Evolutionary conservation across 768 basidiomycete species (phyloP).

Genomic region (Mycena epipterygia): DNA sequence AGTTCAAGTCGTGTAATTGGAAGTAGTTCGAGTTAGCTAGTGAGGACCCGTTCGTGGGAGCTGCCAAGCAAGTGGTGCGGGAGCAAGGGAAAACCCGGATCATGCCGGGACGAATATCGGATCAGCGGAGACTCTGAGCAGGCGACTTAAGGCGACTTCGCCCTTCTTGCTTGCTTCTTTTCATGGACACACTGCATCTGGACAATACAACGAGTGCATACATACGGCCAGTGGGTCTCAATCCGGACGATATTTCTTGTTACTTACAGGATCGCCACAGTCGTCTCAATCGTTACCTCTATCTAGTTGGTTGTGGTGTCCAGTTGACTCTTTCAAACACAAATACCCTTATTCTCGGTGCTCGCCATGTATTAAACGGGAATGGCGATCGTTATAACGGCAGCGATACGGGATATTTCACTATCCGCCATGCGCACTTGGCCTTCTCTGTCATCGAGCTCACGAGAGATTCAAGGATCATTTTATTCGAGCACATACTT

Average conservation of each 20-base stretch:
- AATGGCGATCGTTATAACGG: background rate
- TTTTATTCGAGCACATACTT: background rate
- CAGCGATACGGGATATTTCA: background rate
- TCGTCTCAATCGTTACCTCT: background rate
- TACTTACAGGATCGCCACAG: background rate
- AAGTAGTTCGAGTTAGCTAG: too few species aligned
- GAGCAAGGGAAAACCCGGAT: too few species aligned
- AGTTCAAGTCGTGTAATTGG: too few species aligned
- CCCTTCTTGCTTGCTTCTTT: too few species aligned
- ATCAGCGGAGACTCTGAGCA: too few species aligned
- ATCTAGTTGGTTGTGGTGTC: background rate
- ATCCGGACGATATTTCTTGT: background rate
- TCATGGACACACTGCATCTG: background rate
- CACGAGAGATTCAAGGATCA: background rate
- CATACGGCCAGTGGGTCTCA: background rate
- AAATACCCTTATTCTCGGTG: background rate
- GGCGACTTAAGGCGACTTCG: too few species aligned
- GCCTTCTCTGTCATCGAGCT: background rate
- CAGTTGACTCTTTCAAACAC: background rate
- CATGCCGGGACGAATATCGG: too few species aligned
- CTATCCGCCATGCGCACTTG: background rate
- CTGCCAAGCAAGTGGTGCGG: too few species aligned
- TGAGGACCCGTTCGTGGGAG: too few species aligned
- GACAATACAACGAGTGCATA: background rate
- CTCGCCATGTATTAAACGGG: background rate